A percentile compares a stretch with the other conserved stretches of the same genome.
Conservation (phyloP, 1,284 basidiomycete genomes). For the Microbotryum lychnidis-dioicae region DNA sequence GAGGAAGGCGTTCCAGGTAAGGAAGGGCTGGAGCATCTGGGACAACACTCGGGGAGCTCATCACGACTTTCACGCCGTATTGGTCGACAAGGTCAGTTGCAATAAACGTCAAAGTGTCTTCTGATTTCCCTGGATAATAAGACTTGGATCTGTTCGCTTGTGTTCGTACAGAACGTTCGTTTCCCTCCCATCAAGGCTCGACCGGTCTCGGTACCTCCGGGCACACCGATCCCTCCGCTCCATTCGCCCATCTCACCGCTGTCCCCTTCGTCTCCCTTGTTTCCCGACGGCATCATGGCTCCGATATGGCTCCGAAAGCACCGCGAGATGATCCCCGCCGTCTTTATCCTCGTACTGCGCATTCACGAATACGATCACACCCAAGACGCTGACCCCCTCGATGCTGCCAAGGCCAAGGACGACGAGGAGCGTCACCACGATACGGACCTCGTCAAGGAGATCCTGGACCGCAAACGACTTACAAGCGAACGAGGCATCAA, state of each 20-base stretch:
- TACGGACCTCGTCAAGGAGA: slow-evolving; percentile 63
- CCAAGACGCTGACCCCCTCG: slow-evolving; percentile 34
- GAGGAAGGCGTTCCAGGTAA: slow-evolving; percentile 53
- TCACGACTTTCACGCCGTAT: slow-evolving; percentile 67
- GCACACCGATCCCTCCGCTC: slow-evolving; percentile 33
- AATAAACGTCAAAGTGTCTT: no score
- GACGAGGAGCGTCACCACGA: slow-evolving; percentile 65
- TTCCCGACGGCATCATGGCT: slow-evolving; percentile 90
- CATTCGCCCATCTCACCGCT: slow-evolving; percentile 88
- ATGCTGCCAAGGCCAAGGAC: slow-evolving; percentile 42
- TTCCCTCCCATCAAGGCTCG: slow-evolving; percentile 78
- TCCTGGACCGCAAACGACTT: slow-evolving; percentile 65
- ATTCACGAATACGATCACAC: slow-evolving; percentile 54
- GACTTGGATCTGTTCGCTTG: not conserved
- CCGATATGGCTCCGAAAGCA: slow-evolving; percentile 97
- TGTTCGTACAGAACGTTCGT: slow-evolving; percentile 49
- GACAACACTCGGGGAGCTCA: slow-evolving; percentile 37
- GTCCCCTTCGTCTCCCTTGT: slow-evolving; percentile 73
- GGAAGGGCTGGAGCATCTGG: slow-evolving; percentile 43
- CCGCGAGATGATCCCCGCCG: slow-evolving; percentile 76
- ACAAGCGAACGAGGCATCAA: slow-evolving; percentile 83
- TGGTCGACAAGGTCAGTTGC: slow-evolving; percentile 63
- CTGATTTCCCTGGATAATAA: no score
- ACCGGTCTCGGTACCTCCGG: slow-evolving; percentile 44
- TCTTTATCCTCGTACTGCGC: slow-evolving; percentile 81